phyloP scores from a whole-genome alignment of 345 rosid genomes.

The Microthlaspi erraticum region DNA sequence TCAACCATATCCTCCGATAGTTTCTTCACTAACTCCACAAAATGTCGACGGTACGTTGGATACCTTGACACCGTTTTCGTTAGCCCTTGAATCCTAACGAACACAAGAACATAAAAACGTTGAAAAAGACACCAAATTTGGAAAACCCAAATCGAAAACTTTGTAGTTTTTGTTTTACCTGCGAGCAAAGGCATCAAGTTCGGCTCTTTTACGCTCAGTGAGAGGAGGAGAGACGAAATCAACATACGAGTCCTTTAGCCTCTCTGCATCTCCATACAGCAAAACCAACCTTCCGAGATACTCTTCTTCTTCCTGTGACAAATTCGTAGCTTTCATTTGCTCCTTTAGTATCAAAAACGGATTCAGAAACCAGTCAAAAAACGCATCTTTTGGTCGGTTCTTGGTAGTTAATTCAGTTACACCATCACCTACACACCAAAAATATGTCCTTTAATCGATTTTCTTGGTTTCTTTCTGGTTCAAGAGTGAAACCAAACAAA shows the following conservation, averaged over 20 bases:
- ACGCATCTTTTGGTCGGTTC: conserved; percentile 81
- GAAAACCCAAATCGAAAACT: background rate
- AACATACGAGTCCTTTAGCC: conserved; percentile 55
- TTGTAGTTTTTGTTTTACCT: conserved; percentile 51
- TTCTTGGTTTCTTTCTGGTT: conserved; percentile 14
- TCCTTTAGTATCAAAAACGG: conserved; percentile 88
- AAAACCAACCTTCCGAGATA: conserved; percentile 78
- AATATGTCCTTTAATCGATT: background rate
- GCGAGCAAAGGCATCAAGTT: conserved; percentile 92
- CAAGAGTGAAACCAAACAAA: background rate
- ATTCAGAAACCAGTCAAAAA: conserved; percentile 90
- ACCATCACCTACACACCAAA: conserved; percentile 55
- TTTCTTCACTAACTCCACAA: conserved; percentile 54
- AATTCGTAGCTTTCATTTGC: conserved; percentile 83
- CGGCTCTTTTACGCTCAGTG: conserved; percentile 80
- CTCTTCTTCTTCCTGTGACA: conserved; percentile 74
- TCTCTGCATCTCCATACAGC: conserved; percentile 62
- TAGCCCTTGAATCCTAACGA: conserved; percentile 74
- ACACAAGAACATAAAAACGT: background rate
- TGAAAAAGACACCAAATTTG: background rate
- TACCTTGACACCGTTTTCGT: conserved; percentile 78
- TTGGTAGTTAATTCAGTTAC: conserved; percentile 66
- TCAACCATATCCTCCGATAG: conserved; percentile 64
- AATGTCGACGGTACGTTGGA: conserved; percentile 79
- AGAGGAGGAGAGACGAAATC: conserved; percentile 62